Percentiles rank a stretch among this genome's conserved stretches.
These are phyloP conservation scores for Pestalotiopsis sp. DNA, from an alignment of 2,329 filamentous ascomycete genomes.

Conservation along the genomic window DNA sequence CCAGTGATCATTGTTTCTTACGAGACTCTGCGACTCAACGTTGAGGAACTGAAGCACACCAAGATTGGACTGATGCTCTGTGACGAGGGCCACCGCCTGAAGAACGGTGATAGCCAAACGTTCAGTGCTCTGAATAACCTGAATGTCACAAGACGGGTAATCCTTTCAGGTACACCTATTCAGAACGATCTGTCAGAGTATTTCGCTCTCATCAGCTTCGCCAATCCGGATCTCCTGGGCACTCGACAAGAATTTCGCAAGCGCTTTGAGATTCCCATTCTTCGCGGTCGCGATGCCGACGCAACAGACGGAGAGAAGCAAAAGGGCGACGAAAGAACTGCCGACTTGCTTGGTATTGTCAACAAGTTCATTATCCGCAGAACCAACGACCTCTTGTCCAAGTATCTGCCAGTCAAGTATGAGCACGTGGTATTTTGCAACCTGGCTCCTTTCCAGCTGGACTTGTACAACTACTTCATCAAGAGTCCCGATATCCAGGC, in stretches of 20 bases:
- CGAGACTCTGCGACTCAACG: conserved; percentile 89
- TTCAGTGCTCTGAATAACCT: conserved; percentile 89
- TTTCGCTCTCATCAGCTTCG: conserved; percentile 93
- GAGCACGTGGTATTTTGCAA: conserved; percentile 99
- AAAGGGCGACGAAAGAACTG: conserved; percentile 80
- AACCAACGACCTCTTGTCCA: conserved; percentile 96
- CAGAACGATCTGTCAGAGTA: conserved; percentile 99
- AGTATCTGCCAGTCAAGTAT: conserved; percentile 97
- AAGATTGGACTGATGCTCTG: conserved; percentile 92
- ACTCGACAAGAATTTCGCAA: conserved; percentile 91
- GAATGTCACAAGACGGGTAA: conserved; percentile 89
- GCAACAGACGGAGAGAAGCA: conserved; percentile 81
- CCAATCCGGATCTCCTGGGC: conserved; percentile 89
- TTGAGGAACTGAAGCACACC: conserved; percentile 85
- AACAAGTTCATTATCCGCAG: conserved; percentile 99
- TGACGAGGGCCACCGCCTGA: conserved; percentile 94
- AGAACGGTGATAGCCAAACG: conserved; percentile 95
- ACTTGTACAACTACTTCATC: conserved; percentile 96
- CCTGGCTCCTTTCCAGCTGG: conserved; percentile 87
- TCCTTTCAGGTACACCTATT: conserved; percentile 94
- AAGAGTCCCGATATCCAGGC: conserved; percentile 93
- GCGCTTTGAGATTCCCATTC: conserved; percentile 88
- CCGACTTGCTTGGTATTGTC: conserved; percentile 80
- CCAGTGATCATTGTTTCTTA: conserved; percentile 98
- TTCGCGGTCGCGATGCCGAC: conserved; percentile 87